phyloP scores from a whole-genome alignment of 331 rosid genomes.

The Phaseolus coccineus region DNA sequence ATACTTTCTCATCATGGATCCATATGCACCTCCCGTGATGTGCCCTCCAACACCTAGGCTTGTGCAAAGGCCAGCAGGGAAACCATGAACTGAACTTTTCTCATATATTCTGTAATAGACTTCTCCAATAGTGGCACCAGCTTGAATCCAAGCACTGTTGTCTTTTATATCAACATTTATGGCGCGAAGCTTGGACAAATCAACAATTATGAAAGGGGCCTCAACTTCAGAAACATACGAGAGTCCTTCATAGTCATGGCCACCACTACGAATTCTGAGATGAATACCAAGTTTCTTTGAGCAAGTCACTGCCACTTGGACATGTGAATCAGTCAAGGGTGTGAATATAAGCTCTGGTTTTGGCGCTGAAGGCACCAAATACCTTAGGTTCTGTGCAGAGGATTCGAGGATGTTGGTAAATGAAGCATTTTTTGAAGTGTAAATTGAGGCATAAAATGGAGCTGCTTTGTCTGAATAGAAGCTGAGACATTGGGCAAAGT shows the following conservation, averaged over 20 bases:
- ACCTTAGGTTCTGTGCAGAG: slow-evolving; percentile 65
- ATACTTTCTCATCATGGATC: slow-evolving; percentile 75
- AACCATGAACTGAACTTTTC: slow-evolving; percentile 64
- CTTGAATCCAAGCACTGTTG: slow-evolving; percentile 67
- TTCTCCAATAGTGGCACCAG: slow-evolving; percentile 74
- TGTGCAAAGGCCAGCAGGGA: slow-evolving; percentile 76
- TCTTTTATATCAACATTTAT: slow-evolving; percentile 46
- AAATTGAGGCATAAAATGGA: slow-evolving; percentile 55
- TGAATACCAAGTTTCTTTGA: slow-evolving; percentile 57
- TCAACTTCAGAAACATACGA: slow-evolving; percentile 61
- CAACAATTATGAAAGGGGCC: slow-evolving; percentile 62
- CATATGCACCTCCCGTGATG: slow-evolving; percentile 79
- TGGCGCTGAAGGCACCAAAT: slow-evolving; percentile 57
- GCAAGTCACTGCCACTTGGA: slow-evolving; percentile 62
- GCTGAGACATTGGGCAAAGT: slow-evolving; percentile 58
- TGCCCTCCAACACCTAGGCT: slow-evolving; percentile 86
- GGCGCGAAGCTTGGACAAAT: slow-evolving; percentile 55
- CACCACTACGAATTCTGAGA: slow-evolving; percentile 71
- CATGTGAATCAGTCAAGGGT: slow-evolving; percentile 55
- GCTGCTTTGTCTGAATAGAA: slow-evolving; percentile 50
- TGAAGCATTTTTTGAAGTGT: slow-evolving; percentile 51
- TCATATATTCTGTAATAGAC: slow-evolving; percentile 66
- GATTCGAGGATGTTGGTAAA: slow-evolving; percentile 54
- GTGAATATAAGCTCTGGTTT: slow-evolving; percentile 62
- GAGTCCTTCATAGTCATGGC: slow-evolving; percentile 80